Base-by-base conservation (phyloP, 805 yeast species). In the Nakazawaea ambrosiae region DNA sequence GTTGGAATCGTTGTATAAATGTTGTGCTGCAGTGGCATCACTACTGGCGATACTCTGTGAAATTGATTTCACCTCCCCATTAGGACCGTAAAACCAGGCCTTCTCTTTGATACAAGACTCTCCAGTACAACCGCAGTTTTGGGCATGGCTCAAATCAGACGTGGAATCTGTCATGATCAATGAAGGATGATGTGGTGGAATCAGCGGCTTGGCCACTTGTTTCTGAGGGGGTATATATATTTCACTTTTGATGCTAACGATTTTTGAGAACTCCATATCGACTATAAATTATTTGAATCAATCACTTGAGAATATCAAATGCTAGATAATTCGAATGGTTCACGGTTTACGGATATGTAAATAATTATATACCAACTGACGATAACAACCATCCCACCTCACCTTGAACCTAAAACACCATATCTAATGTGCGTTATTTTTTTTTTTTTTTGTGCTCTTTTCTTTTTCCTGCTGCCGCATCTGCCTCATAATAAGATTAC, bases 21-120 rank as follows among this genome's bases (percentile, higher is more conserved):
- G 47, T 18, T 53, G 51, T 25, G 56, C 51, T 33, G 55, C 49
- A 18, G 48, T 43, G n/a, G 54, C 51, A 30, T 58, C 63, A 3
- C 56, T 53, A 9, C 54, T 37, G 16, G 46, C 47, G 24, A 55
- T 48, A 32, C 53, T 60, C 11, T 44, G 39, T 9, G 45, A 40
- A 2, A 36, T 20, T 20, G 47, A 38, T 25, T 50, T 54, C 6
- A 60, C 46, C 42, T 58, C 63, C 10, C 65, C 65, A 23, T 57
- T 47, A 9, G 62, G 58, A 2, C 54, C 54, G 36, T 60, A 60
- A 14, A 60, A 43, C 65, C 65, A 60, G 2, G 63, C 63, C 15
- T 45, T 49, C 30, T 60, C 58, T 5, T 50, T 50, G 34, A 60
- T 60, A 34, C 64, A 59, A 11, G 43, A 42, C 17, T 47, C 52